Evolutionary conservation across 805 yeast species (phyloP), one percentile per base, ranked within the genome.

Genomic region (Lachancea waltii): DNA sequence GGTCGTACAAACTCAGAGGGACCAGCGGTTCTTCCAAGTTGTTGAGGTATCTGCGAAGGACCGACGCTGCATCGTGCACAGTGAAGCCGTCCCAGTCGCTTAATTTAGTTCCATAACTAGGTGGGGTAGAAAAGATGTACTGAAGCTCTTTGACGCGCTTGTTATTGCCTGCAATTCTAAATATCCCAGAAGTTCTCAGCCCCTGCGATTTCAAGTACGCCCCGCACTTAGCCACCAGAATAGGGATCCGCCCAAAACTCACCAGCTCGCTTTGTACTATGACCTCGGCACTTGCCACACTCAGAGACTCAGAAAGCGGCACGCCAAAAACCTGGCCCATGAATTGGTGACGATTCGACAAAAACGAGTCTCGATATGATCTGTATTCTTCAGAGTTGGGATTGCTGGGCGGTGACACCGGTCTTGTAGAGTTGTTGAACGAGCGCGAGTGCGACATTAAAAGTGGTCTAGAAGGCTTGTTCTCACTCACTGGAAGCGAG

Each of bases 201-300:
- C 82, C 95, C 46, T 85, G 77, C 33, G 76, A 75, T 54, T 92
- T 90, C 43, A 92, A 63, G 53, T 64, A 89, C 0, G 84, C 79
- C 1, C 97, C 97, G 64, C 98, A 90, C 49, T 86, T 83, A 11
- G 97, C 97, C n/a, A 92, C 94, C 10, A 92, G 82, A 13, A 86
- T 73, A 0, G 99, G 99, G 14, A 92, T 85, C 37, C 79, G 69
- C 16, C 97, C 98, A 56, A 85, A 92, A 35, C 80, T 77, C 22
- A 83, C 74, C 41, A 79, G 74, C 19, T 79, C 80, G 45, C 56
- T 77, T 76, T 31, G 74, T 60, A 50, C 69, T 56, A 51, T 72
- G 13, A 89, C 95, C 41, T 79, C 79, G 0, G 97, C 64, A 36
- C 59, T 53, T n/a, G 64, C 95, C 43, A 79, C 72, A 23, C 70